Conservation (phyloP, 768 basidiomycete species). For the Cystofilobasidium macerans region DNA sequence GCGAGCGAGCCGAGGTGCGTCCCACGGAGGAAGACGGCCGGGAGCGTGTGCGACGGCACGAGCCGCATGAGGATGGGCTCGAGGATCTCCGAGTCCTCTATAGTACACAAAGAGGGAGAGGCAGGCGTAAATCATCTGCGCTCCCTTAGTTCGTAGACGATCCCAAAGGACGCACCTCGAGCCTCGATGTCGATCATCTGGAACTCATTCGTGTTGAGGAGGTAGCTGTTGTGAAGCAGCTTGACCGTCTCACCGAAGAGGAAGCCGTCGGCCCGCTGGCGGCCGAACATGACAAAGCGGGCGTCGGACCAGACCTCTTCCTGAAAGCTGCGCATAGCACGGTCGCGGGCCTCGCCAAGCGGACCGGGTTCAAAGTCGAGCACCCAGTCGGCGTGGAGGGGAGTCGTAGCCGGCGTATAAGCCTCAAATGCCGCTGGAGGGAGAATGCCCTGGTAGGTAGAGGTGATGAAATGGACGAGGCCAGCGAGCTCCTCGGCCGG, state of each 20-base stretch:
- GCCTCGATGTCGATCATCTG: conserved; percentile 7
- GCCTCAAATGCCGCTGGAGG: conserved; percentile 4
- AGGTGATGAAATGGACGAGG: conserved; percentile 15
- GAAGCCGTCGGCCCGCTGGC: not conserved
- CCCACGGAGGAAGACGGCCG: conserved; percentile 17
- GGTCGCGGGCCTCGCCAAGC: not conserved
- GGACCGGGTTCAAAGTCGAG: conserved; percentile 23
- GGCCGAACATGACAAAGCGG: conserved; percentile 9
- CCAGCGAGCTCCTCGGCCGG: conserved; percentile 13
- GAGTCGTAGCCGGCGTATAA: conserved; percentile 5
- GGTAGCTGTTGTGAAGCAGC: conserved; percentile 1
- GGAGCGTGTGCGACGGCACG: not conserved
- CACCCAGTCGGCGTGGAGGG: conserved; percentile 16
- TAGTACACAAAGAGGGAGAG: not conserved
- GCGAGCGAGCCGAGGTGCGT: conserved; percentile 17
- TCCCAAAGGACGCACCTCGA: conserved; percentile 19
- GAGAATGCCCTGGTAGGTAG: conserved; percentile 9
- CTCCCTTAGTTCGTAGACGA: no score
- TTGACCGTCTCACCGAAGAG: conserved; percentile 2
- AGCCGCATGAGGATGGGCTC: conserved; percentile 10
- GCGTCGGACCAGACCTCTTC: conserved; percentile 17
- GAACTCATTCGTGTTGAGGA: not conserved
- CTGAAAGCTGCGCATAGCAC: not conserved
- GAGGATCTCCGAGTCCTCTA: conserved; percentile 16
- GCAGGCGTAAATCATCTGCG: not conserved